These are phyloP conservation scores for Cnidoscolus chayamansa DNA, from an alignment of 441 rosid genomes.

Conservation along the genomic window DNA sequence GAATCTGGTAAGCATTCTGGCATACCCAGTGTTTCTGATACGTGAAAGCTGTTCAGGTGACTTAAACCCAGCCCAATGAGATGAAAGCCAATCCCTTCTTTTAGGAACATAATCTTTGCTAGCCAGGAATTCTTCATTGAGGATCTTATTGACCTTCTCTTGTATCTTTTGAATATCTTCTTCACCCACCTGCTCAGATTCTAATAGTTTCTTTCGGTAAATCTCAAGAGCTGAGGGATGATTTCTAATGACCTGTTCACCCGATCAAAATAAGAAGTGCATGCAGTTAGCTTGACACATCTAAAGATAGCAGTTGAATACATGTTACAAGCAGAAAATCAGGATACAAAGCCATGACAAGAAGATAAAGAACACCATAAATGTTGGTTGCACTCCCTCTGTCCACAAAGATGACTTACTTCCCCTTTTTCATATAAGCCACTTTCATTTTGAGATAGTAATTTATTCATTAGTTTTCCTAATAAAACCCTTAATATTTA, in stretches of 20 bases:
- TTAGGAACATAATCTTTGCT: slow-evolving; percentile 85
- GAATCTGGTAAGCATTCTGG: slow-evolving; percentile 3
- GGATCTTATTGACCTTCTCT: slow-evolving; percentile 70
- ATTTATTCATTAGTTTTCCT: no score
- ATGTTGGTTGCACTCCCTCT: neutral
- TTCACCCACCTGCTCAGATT: slow-evolving; percentile 64
- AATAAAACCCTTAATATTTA: no score
- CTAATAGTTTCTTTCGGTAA: slow-evolving; percentile 65
- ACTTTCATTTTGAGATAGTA: no score
- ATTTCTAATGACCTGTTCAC: slow-evolving; percentile 64
- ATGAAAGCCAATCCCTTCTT: slow-evolving; percentile 92
- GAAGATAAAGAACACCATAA: neutral
- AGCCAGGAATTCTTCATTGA: slow-evolving; percentile 74
- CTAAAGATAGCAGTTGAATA: slow-evolving; percentile 5
- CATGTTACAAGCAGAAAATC: neutral
- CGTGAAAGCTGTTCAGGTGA: slow-evolving; percentile 98
- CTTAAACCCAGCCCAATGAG: slow-evolving; percentile 96
- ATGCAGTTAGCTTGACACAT: slow-evolving; percentile 8
- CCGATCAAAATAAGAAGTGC: slow-evolving; percentile 17
- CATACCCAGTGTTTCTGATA: slow-evolving; percentile 87
- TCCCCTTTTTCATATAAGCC: no score
- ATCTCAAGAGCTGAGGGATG: slow-evolving; percentile 87
- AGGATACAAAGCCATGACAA: neutral
- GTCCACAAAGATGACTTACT: no score
- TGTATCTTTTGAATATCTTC: slow-evolving; percentile 69